These are phyloP conservation scores for Plasmopara muralis DNA, from an alignment of 352 stramenopile genomes.

Conservation along the genomic window DNA sequence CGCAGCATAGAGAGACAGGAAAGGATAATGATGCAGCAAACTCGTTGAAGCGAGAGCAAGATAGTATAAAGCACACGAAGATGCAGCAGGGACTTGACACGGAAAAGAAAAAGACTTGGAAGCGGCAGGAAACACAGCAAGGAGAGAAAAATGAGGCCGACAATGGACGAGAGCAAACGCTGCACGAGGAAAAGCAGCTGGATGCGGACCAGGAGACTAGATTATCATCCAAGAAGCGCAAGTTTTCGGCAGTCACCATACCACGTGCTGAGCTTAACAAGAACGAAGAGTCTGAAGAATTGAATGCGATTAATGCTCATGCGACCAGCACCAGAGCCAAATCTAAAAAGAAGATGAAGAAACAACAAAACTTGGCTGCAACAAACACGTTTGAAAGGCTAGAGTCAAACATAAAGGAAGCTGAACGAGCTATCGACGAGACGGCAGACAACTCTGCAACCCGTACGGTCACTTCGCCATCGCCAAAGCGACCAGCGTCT, in stretches of 20 bases:
- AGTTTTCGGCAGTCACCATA: conserved; percentile 4
- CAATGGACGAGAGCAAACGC: not conserved
- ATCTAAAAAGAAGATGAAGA: conserved; percentile 7
- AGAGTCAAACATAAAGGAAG: not conserved
- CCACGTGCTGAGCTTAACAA: conserved; percentile 5
- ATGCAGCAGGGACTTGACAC: not conserved
- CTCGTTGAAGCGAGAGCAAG: not conserved
- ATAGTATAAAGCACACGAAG: not conserved
- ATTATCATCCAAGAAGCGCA: not conserved
- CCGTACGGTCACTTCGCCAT: not conserved
- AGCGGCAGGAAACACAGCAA: not conserved
- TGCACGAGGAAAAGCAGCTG: not conserved
- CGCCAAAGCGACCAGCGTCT: conserved; percentile 5
- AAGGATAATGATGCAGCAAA: not conserved
- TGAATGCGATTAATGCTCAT: not conserved
- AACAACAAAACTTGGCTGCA: not conserved
- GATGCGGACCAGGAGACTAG: conserved; percentile 5
- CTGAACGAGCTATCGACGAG: not conserved
- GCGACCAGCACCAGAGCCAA: not conserved
- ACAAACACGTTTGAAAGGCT: not conserved
- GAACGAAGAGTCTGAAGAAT: not conserved
- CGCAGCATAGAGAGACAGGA: not conserved
- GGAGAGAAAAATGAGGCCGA: too few species aligned
- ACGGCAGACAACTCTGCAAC: not conserved
- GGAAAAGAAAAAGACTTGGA: not conserved